These are phyloP conservation scores for Tremella yokohamensis DNA, from an alignment of 768 basidiomycete species.

Conservation along the genomic window DNA sequence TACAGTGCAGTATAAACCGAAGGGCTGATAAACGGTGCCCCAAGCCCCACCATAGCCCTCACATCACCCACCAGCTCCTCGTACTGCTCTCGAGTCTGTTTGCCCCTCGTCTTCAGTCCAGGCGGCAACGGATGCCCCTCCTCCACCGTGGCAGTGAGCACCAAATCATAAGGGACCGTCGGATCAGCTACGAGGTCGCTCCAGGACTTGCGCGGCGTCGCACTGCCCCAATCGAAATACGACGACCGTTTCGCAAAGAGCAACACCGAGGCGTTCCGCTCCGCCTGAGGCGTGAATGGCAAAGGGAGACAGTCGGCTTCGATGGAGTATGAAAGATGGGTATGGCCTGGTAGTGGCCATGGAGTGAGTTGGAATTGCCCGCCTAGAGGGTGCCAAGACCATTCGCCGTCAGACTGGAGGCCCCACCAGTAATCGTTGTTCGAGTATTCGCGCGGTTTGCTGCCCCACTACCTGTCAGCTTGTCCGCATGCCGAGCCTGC, in stretches of 20 bases:
- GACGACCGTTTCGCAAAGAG: conserved; percentile 44
- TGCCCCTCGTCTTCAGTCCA: conserved; percentile 32
- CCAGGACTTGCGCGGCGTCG: conserved; percentile 33
- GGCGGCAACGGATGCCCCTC: conserved; percentile 40
- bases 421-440: conserved; percentile 41
- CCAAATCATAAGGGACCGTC: conserved; percentile 19
- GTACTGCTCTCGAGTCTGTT: conserved; percentile 29
- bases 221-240: conserved; percentile 38
- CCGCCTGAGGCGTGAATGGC: conserved; percentile 24
- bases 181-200: conserved; percentile 22
- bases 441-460: conserved; percentile 30
- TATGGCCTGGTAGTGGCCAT: conserved; percentile 44
- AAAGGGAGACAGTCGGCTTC: conserved; percentile 40
- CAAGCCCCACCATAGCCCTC: conserved; percentile 46
- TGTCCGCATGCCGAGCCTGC: too few species aligned
- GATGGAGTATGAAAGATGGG: conserved; percentile 47
- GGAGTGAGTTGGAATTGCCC: conserved; percentile 22
- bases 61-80: conserved; percentile 35
- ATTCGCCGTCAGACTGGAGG: conserved; percentile 32
- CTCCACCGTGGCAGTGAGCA: conserved; percentile 33
- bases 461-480: conserved; percentile 39
- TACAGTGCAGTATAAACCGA: conserved; percentile 48
- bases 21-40: conserved; percentile 43
- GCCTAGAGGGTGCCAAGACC: conserved; percentile 45
- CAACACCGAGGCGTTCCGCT: conserved; percentile 34